Conservation (phyloP, 306 rosid genomes). For the Vigna nakashimae region DNA sequence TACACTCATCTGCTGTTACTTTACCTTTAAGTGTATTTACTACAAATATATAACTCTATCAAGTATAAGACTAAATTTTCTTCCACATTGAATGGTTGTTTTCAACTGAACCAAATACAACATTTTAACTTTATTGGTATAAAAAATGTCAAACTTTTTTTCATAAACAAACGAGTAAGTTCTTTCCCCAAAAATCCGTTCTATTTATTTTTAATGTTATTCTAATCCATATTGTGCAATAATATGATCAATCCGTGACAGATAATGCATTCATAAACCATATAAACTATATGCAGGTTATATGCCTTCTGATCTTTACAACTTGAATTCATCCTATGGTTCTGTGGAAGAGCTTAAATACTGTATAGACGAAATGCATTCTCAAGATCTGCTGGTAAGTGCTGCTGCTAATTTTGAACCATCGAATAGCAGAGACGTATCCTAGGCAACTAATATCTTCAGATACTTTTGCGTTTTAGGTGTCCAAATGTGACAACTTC, state of each 20-base stretch:
- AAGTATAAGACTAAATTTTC: constrained; percentile 11
- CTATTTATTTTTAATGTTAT: not conserved
- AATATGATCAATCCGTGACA: constrained; percentile 28
- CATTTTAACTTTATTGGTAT: not conserved
- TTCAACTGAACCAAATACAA: not conserved
- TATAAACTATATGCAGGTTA: constrained; percentile 63
- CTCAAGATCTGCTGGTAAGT: constrained; percentile 72
- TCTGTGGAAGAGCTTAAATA: constrained; percentile 70
- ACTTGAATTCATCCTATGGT: constrained; percentile 80
- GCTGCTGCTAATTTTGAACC: constrained; percentile 38
- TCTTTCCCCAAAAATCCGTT: not conserved
- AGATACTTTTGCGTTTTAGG: constrained; percentile 7
- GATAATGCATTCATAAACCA: constrained; percentile 35
- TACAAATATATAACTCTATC: not conserved
- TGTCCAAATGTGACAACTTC: constrained; percentile 13
- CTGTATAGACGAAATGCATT: constrained; percentile 77
- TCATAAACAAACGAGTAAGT: not conserved
- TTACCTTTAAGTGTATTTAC: not conserved
- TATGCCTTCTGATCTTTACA: constrained; percentile 89
- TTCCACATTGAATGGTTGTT: not conserved
- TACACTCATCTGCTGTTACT: not conserved
- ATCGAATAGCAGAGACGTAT: constrained; percentile 32
- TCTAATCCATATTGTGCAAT: constrained; percentile 8
- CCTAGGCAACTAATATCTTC: constrained; percentile 23
- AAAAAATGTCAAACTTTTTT: not conserved